A percentile compares a stretch with the other conserved stretches of the same genome.
Conservation (phyloP, 2,329 filamentous ascomycete genomes). For the Teratosphaeria viscida region DNA sequence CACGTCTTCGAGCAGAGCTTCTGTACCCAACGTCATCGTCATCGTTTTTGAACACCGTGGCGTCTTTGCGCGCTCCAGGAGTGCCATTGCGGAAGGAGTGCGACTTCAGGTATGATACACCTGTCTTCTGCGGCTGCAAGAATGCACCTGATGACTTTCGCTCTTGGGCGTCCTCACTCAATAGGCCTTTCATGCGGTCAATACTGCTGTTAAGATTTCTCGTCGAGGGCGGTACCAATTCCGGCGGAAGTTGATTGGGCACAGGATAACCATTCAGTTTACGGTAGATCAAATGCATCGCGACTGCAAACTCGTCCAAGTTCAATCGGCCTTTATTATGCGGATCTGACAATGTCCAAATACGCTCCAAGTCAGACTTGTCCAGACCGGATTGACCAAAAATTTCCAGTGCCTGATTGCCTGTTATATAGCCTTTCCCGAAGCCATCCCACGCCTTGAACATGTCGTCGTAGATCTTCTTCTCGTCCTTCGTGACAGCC, state of each 20-base stretch:
- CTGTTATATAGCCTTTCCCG: conserved; percentile 81
- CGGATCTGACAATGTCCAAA: conserved; percentile 91
- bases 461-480: conserved; percentile 87
- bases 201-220: conserved; percentile 89
- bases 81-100: conserved; percentile 70
- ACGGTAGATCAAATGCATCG: conserved; percentile 97
- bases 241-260: conserved; percentile 74
- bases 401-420: conserved; percentile 89
- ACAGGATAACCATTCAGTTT: conserved; percentile 94
- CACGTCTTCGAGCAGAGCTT: conserved; percentile 80
- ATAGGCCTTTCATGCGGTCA: conserved; percentile 79
- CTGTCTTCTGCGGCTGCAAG: conserved; percentile 86
- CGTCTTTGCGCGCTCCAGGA: conserved; percentile 63
- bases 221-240: conserved; percentile 89
- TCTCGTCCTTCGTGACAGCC: conserved; percentile 98
- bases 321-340: conserved; percentile 91
- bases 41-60: conserved; percentile 93
- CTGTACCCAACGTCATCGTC: conserved; percentile 77
- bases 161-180: conserved; percentile 79
- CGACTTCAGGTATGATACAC: conserved; percentile 95
- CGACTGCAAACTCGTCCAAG: conserved; percentile 93
- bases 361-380: conserved; percentile 76
- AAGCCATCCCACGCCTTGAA: conserved; percentile 97
- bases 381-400: conserved; percentile 92
- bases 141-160: conserved; percentile 84